Evolutionary conservation across 2,329 filamentous ascomycete species (phyloP).

Genomic region (Microsporum audouinii): DNA sequence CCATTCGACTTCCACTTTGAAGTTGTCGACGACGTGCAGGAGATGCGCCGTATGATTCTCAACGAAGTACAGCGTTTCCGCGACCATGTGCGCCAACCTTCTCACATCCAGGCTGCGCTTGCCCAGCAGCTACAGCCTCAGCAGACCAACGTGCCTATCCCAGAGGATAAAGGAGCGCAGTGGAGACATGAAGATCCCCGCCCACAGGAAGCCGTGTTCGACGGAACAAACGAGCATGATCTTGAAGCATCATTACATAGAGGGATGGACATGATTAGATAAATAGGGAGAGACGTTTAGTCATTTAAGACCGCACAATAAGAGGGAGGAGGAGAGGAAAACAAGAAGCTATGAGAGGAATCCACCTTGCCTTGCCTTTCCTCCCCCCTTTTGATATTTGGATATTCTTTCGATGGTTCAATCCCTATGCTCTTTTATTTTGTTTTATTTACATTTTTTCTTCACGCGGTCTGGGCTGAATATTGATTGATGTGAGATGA

Average conservation of each 20-base stretch:
- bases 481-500: background rate
- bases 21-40: constrained; percentile 83
- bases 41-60: constrained; percentile 96
- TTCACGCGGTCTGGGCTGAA: background rate
- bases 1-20: constrained; percentile 99
- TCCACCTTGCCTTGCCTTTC: background rate
- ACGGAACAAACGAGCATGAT: constrained; percentile 35
- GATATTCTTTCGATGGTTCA: constrained; percentile 1
- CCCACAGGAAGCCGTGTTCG: constrained; percentile 44
- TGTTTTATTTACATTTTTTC: background rate
- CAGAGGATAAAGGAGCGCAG: constrained; percentile 45
- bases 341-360: background rate
- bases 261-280: constrained; percentile 42
- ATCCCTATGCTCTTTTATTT: background rate
- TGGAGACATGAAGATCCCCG: constrained; percentile 50
- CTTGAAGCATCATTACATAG: constrained; percentile 43
- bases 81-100: constrained; percentile 43
- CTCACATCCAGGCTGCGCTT: constrained; percentile 31
- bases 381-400: background rate
- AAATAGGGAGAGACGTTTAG: background rate
- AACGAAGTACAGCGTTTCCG: constrained; percentile 89
- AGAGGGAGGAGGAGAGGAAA: background rate
- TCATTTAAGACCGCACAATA: background rate
- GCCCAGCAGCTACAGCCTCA: constrained; percentile 32
- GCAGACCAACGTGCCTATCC: constrained; percentile 48